Conservation (phyloP, 352 stramenopile genomes). For the Phytopythium mirpurense region DNA sequence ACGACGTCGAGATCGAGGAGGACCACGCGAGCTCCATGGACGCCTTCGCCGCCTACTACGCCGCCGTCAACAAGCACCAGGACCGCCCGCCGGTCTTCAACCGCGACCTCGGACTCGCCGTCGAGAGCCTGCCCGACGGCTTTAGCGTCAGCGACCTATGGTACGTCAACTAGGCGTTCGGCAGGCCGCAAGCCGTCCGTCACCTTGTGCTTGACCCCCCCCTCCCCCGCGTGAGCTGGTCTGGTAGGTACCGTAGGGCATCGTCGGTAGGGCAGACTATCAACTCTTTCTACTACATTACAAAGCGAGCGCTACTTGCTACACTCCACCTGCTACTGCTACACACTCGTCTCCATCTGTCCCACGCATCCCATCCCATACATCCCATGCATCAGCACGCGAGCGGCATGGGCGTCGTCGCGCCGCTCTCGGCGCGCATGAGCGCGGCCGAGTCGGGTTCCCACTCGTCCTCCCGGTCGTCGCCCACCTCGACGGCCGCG, state of each 20-base stretch:
- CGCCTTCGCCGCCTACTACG: conserved; percentile 88
- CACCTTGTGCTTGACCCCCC: too few relatives aligned
- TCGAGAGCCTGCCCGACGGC: conserved; percentile 81
- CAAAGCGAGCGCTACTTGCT: not conserved
- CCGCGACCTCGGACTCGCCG: conserved; percentile 76
- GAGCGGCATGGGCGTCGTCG: not conserved
- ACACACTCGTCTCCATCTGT: too few relatives aligned
- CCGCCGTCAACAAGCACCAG: conserved; percentile 78
- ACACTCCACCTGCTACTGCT: too few relatives aligned
- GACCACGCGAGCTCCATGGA: conserved; percentile 81
- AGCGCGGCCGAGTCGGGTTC: not conserved
- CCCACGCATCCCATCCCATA: too few relatives aligned
- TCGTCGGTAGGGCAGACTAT: too few relatives aligned
- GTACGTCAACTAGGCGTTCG: conserved; percentile 59
- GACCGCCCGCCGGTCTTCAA: conserved; percentile 70
- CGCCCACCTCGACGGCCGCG: not conserved
- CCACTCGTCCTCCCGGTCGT: conserved; percentile 4
- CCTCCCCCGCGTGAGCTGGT: too few relatives aligned
- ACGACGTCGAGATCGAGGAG: conserved; percentile 90
- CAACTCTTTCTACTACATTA: conserved; percentile 3
- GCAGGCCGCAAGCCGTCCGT: too few relatives aligned
- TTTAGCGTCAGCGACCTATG: conserved; percentile 67
- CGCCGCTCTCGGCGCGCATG: conserved; percentile 7
- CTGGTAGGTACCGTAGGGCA: too few relatives aligned
- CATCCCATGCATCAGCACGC: conserved; percentile 1